Base-by-base conservation (phyloP, 78 protist species). In the Dictyostelium capitatum region DNA sequence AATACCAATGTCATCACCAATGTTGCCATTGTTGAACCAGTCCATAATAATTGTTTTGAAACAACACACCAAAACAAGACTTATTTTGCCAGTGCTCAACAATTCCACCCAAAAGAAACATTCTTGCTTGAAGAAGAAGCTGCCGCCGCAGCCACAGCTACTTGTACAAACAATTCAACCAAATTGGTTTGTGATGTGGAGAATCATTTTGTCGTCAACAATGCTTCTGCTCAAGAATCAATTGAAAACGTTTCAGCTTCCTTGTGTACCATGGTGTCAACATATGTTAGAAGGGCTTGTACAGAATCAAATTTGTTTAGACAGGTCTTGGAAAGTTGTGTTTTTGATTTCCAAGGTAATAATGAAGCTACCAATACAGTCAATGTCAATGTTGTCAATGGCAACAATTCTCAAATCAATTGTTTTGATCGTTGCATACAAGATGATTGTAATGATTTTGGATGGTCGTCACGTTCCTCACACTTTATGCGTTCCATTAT, bases 311-410 rank as follows among this genome's bases (percentile, higher is more conserved):
- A 14, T 70, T 28, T 10, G 25, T 28, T 28, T 70, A 41, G 12
- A 70, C 78, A 73, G 79, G 79, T 17, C 15, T 17, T 51, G 50
- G 51, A 51, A 4, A 56, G 62, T 70, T 50, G 90, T 82, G 90
- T 82, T 82, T 81, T 81, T 81, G 74, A 11, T 32, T 20, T 67
- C 75, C 50, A 32, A 25, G 41, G 8, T 32, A 12, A 1, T 6
- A 12, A 67, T 6, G 75, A 5, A 15, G 75, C 75, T 32, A 32
- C 75, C 46, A 67, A 67, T 17, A 12, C 28, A 32, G 37, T 6
- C 37, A 43, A 67, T 14, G 46, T 12, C 75, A 67, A 67, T 67
- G 14, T 15, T n/a, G 15, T 32, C 30, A 67, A 67, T 32, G 48
- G 75, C 46, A 43, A 20, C 75, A 67, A 67, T 67, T 0, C 6